phyloP scores from a whole-genome alignment of 73 alveolate genomes.

The Symbiodinium pilosum region DNA sequence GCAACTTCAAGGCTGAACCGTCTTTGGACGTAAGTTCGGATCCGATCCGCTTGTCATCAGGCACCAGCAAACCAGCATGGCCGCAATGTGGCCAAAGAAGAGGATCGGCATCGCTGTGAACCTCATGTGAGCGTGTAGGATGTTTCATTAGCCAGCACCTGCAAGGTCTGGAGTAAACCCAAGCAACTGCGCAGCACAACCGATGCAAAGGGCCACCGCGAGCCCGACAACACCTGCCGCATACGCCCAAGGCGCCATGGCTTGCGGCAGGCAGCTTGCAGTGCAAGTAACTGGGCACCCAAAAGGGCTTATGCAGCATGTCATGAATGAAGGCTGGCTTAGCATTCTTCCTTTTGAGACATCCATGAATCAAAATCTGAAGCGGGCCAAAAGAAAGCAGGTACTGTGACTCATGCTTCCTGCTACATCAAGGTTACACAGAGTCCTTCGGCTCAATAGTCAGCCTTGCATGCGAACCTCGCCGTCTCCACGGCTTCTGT shows the following conservation, averaged over 20 bases:
- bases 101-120: slow-evolving; percentile 63
- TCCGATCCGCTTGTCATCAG: slow-evolving; percentile 79
- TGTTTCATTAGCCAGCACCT: no score
- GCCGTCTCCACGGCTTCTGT: no score
- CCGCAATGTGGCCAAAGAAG: slow-evolving; percentile 83
- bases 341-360: not conserved
- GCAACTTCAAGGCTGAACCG: not conserved
- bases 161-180: no score
- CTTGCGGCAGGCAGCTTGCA: no score
- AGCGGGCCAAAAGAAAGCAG: no score
- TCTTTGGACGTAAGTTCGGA: not conserved
- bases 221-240: not conserved
- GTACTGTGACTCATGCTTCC: no score
- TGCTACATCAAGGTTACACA: no score
- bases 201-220: not conserved
- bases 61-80: slow-evolving; percentile 64
- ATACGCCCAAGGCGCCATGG: slow-evolving; percentile 2
- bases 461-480: not conserved
- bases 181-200: not conserved
- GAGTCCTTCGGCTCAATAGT: not conserved
- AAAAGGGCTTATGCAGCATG: no score
- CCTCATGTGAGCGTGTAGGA: slow-evolving; percentile 4
- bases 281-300: no score
- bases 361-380: no score
- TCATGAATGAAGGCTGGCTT: no score